Conservation (phyloP, 306 rosid species). For the Quercus bicolor region DNA sequence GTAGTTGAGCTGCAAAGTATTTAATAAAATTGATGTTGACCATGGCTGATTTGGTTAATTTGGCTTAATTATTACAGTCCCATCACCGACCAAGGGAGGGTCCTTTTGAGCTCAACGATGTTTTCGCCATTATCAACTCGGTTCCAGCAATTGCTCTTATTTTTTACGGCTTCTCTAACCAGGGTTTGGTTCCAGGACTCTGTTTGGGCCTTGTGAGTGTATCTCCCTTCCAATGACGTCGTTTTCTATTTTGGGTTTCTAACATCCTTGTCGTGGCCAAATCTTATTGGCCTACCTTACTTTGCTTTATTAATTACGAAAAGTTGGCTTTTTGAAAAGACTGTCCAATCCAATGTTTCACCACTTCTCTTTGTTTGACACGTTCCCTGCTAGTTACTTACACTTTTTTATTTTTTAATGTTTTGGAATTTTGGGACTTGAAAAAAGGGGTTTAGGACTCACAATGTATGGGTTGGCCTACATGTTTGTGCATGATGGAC, state of each 20-base stretch:
- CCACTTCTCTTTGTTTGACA: not conserved
- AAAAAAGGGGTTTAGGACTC: conserved; percentile 80
- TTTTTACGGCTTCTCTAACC: conserved; percentile 76
- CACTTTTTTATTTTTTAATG: not conserved
- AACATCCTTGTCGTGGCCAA: not conserved
- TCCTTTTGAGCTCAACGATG: conserved; percentile 89
- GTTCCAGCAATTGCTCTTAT: conserved; percentile 89
- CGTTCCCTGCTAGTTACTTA: conserved; percentile 8
- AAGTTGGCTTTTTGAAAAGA: not conserved
- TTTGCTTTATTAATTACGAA: not conserved
- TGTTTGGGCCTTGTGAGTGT: conserved; percentile 85
- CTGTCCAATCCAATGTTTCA: not conserved
- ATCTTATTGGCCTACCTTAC: not conserved
- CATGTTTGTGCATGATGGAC: conserved; percentile 96
- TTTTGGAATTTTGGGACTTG: not conserved
- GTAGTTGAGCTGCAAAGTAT: not conserved
- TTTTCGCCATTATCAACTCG: conserved; percentile 83
- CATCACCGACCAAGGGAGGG: conserved; percentile 95
- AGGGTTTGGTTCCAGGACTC: conserved; percentile 83
- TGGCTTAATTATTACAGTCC: conserved; percentile 51
- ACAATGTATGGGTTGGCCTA: conserved; percentile 95
- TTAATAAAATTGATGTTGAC: not conserved
- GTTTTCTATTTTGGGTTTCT: not conserved
- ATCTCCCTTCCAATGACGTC: not conserved
- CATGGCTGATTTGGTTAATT: not conserved